Base-by-base conservation (phyloP, 78 protist species). In the Guillardia theta region DNA sequence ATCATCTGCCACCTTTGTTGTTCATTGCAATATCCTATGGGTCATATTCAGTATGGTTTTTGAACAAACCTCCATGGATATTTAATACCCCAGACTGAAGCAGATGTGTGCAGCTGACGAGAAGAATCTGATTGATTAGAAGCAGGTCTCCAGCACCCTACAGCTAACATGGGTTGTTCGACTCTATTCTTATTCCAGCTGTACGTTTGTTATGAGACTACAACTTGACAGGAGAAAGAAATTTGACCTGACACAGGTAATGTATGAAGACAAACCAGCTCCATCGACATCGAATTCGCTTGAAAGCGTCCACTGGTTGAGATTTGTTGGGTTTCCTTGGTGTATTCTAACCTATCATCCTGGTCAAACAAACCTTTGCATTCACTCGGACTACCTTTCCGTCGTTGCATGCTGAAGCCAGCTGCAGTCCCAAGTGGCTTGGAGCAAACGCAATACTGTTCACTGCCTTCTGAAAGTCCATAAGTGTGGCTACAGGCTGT, bases 381-480 rank as follows among this genome's bases (percentile, higher is more conserved):
- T 43, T 15, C 83, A 18, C 83, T 15, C 83, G 41, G n/a, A 18
- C 41, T n/a, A 70, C 83, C 41, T 70, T 70, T 36, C 83, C 83
- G 83, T 33, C 83, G 83, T 70, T 70, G 83, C 36, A 70, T 12
- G 83, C 83, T 22, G 83, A 70, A 43, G 83, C 83, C n/a, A 70
- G 33, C 83, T 70, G 83, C 46, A 70, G 83, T 12, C 83, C 83
- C 10, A 70, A 24, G 41, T 70, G 83, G 83, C 83, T 70, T 24
- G 83, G 83, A 36, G 45, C 83, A 24, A 70, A 70, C 41, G 36
- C 36, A 15, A 70, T 24, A 24, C 45, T 36, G 36, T 36, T 33
- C n/a, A 70, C 83, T 43, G 46, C 83, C 83, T 70, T 70, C 83
- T 24, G 27, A 24, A 70, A 70, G 83, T 70, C 83, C 6, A 43